Percentiles rank a stretch among this genome's conserved stretches.
Conservation (phyloP, 805 yeast species). For the Wickerhamomyces ciferrii region DNA sequence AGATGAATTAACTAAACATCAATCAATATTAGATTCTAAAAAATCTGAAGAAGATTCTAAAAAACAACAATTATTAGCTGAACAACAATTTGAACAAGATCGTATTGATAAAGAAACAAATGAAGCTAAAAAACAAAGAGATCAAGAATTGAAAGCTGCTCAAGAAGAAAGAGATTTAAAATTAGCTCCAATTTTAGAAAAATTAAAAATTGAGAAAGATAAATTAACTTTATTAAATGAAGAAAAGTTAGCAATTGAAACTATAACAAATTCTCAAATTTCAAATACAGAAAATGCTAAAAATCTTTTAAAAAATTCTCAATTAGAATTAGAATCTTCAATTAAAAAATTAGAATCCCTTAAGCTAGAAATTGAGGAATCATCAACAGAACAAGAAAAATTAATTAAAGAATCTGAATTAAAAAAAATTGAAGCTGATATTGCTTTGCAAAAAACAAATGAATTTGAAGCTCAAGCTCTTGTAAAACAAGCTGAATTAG, state of each 20-base stretch:
- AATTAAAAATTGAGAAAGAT: constrained; percentile 42
- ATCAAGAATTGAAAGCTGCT: constrained; percentile 33
- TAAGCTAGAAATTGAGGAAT: constrained; percentile 25
- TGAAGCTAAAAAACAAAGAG: constrained; percentile 42
- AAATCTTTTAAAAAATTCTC: constrained; percentile 37
- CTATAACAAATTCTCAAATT: constrained; percentile 37
- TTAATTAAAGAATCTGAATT: constrained; percentile 25
- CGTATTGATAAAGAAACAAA: constrained; percentile 18
- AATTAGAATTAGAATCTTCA: constrained; percentile 33
- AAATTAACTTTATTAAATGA: constrained; percentile 45
- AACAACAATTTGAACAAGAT: constrained; percentile 23
- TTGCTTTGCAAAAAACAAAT: constrained; percentile 27
- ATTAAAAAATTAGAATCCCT: constrained; percentile 27
- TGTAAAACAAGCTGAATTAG: constrained; percentile 31
- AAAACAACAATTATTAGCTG: constrained; percentile 23
- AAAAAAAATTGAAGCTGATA: constrained; percentile 25
- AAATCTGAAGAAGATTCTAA: constrained; percentile 29
- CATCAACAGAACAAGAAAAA: constrained; percentile 25
- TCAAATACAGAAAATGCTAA: constrained; percentile 38
- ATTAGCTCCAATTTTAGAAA: constrained; percentile 49
- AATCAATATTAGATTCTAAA: constrained; percentile 29
- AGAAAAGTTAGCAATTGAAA: constrained; percentile 42
- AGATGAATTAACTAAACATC: constrained; percentile 28
- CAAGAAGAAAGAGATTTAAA: constrained; percentile 50
- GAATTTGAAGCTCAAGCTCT: constrained; percentile 32